Conservation (phyloP, 768 basidiomycete genomes). For the Hebeloma cylindrosporum region DNA sequence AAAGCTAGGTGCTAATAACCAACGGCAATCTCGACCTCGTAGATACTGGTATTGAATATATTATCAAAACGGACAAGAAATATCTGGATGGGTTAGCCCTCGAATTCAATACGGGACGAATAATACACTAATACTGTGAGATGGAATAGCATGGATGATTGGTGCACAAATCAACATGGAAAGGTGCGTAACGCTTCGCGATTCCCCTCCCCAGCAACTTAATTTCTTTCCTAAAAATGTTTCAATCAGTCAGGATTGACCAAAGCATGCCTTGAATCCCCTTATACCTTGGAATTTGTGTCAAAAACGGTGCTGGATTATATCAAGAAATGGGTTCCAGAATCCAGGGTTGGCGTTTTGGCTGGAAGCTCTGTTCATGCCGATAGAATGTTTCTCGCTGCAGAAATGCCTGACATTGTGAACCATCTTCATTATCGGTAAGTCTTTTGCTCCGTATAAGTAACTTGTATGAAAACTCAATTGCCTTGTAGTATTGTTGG, state of each 20-base stretch:
- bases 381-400: slow-evolving; percentile 68
- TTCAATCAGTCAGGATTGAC: slow-evolving; percentile 74
- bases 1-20: slow-evolving; percentile 75
- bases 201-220: background rate
- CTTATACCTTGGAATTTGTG: slow-evolving; percentile 61
- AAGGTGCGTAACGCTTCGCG: slow-evolving; percentile 42
- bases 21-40: slow-evolving; percentile 79
- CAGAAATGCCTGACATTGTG: slow-evolving; percentile 78
- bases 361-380: slow-evolving; percentile 89
- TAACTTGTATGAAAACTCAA: slow-evolving; percentile 1
- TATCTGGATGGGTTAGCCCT: slow-evolving; percentile 64
- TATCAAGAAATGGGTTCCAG: slow-evolving; percentile 84
- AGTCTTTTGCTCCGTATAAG: slow-evolving; percentile 2
- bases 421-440: slow-evolving; percentile 85
- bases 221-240: slow-evolving; percentile 2
- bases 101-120: background rate
- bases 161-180: slow-evolving; percentile 85
- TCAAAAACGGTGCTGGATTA: slow-evolving; percentile 65
- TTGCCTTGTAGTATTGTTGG: slow-evolving; percentile 63
- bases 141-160: slow-evolving; percentile 71
- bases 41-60: slow-evolving; percentile 76
- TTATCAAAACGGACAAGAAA: slow-evolving; percentile 71
- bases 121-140: background rate
- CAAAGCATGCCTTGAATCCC: slow-evolving; percentile 71
- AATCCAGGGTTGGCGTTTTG: slow-evolving; percentile 59